Conservation (phyloP, 2,329 filamentous ascomycete species). For the Mollisiaceae sp. region DNA sequence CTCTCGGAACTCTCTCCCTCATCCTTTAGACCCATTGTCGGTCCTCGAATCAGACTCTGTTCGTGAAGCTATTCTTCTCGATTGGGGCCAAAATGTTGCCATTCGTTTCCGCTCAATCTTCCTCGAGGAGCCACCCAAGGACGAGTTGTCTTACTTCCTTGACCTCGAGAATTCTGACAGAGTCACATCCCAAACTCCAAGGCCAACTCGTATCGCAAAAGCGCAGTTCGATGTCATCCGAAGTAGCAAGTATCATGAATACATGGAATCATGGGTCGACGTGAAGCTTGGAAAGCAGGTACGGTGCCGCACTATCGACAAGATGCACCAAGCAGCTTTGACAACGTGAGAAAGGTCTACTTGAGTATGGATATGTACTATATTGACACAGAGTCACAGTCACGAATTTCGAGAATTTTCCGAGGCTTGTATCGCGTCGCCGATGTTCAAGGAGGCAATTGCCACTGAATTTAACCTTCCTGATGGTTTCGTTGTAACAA, state of each 20-base stretch:
- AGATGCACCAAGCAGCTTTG: constrained; percentile 53
- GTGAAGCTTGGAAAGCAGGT: constrained; percentile 49
- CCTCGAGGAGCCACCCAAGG: constrained; percentile 58
- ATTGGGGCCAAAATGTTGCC: constrained; percentile 38
- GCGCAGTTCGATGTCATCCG: constrained; percentile 63
- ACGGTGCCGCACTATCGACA: constrained; percentile 52
- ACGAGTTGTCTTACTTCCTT: constrained; percentile 53
- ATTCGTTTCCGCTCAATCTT: constrained; percentile 66
- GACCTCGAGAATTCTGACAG: constrained; percentile 50
- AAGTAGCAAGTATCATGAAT: constrained; percentile 55
- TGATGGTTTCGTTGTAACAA: constrained; percentile 58
- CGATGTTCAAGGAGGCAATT: constrained; percentile 56
- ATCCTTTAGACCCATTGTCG: constrained; percentile 55
- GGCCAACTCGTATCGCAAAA: constrained; percentile 55
- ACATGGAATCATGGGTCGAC: constrained; percentile 59
- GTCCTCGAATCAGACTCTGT: constrained; percentile 57
- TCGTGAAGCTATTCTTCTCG: constrained; percentile 50
- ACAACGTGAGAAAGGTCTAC: constrained; percentile 45
- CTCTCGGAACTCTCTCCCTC: constrained; percentile 36
- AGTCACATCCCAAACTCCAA: constrained; percentile 42
- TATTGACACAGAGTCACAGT: constrained; percentile 11
- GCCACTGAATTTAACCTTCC: constrained; percentile 57
- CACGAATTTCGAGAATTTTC: constrained; percentile 30
- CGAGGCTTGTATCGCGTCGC: constrained; percentile 47
- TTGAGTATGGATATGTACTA: not conserved